Conservation (phyloP, 164 flowering plant genomes). For the Tetracentron sinense region DNA sequence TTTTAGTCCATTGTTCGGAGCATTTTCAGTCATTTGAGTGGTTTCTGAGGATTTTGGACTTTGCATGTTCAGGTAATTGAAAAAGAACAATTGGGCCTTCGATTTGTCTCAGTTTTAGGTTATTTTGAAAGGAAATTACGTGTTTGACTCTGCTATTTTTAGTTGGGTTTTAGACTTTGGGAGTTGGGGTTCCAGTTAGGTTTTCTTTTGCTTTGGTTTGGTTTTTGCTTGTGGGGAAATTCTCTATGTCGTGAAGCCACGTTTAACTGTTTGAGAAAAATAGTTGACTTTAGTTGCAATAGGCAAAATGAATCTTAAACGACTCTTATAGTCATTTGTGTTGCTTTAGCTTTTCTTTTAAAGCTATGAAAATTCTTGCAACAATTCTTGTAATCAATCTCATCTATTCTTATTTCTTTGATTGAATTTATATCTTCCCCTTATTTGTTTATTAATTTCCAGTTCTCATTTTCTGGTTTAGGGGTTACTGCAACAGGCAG, state of each 20-base stretch:
- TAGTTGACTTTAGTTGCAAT: background rate
- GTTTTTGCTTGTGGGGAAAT: background rate
- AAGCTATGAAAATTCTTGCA: background rate
- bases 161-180: background rate
- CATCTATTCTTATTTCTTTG: slow-evolving; percentile 4
- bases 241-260: background rate
- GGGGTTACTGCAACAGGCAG: too few species aligned
- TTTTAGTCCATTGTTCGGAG: too few species aligned
- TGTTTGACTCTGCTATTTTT: background rate
- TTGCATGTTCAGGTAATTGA: too few species aligned
- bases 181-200: background rate
- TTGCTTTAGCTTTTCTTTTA: background rate
- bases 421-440: background rate
- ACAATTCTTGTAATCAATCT: background rate
- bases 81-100: too few species aligned
- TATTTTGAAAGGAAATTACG: background rate
- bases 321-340: background rate
- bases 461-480: too few species aligned
- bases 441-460: background rate
- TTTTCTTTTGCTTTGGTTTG: too few species aligned
- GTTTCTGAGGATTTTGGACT: too few species aligned
- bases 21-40: too few species aligned
- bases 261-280: background rate
- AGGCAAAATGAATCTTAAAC: background rate
- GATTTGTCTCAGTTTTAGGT: too few species aligned